Base-by-base conservation (phyloP, 2,329 filamentous ascomycete genomes). In the Pezicula neosporulosa region DNA sequence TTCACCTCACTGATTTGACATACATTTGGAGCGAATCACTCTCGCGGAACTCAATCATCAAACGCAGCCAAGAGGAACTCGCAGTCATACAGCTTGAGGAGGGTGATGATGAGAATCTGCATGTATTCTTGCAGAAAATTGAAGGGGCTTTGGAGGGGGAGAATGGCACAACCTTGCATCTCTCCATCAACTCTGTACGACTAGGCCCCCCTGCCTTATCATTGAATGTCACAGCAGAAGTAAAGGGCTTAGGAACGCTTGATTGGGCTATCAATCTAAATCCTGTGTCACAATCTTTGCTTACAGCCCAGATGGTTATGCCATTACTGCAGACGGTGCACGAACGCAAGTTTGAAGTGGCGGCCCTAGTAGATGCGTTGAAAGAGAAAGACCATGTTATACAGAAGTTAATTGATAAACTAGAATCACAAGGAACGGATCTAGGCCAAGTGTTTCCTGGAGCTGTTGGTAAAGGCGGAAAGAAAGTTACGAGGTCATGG, bases 61-160 rank as follows among this genome's bases (percentile, higher is more conserved):
- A 76, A 53, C 80, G 86, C 53, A 86, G 82, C 28, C 74, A 81
- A 50, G 70, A 78, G 21, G 77, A 85, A 58, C 77, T 83, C 59
- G 88, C 85, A 15, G 84, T 80, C 54, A 90, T 93, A 54, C 87
- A 93, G 63, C 84, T 89, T 1, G 83, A 79, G 63, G 83, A 87
- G 57, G 68, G 63, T 15, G 85, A 86, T 53, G 72, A 76, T 0
- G 79, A 82, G 47, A 88, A 93, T 61, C 81, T 89, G 69, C 65
- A 70, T 24, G 83, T 84, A 47, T 82, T 93, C 47, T 71, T 92
- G 13, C 74, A 80, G 19, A 85, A 86, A 60, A 72, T 93, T 16
- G 68, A 72, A 45, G 62, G 78, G 73, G 71, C 72, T 56, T 51
- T 80, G 62, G 18, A 70, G 70, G 36, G 63, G 65, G 18, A 72